Evolutionary conservation across 148 eudicot species (phyloP).

Genomic region (Silene uniflora): DNA sequence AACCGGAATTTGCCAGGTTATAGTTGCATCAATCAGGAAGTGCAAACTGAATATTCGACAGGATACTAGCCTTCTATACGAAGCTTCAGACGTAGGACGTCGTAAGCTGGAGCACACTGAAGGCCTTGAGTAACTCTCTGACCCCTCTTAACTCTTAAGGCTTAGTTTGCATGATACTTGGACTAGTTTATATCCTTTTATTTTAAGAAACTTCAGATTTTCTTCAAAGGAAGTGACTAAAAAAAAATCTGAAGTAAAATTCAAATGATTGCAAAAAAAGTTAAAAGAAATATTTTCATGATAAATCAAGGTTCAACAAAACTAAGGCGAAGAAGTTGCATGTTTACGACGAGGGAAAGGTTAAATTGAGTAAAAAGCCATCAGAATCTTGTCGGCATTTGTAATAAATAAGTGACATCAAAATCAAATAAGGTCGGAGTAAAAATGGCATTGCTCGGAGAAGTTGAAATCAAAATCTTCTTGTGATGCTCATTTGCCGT

Average conservation of each 20-base stretch:
- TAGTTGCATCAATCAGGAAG: constrained; percentile 35
- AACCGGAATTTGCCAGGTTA: constrained; percentile 35
- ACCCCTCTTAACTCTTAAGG: background rate
- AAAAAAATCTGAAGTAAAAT: constrained; percentile 55
- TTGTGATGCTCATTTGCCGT: too few species aligned
- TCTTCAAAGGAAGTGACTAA: too few species aligned
- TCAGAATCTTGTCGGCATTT: constrained; percentile 19
- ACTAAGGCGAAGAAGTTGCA: too few species aligned
- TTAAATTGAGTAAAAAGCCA: too few species aligned
- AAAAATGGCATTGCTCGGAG: too few species aligned
- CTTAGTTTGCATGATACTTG: background rate
- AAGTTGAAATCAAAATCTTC: too few species aligned
- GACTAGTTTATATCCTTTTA: background rate
- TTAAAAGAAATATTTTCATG: too few species aligned
- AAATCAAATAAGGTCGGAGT: too few species aligned
- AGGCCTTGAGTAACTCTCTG: constrained; percentile 32
- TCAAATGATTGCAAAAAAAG: background rate
- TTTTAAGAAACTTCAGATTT: too few species aligned
- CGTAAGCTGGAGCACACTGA: constrained; percentile 46
- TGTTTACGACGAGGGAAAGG: too few species aligned
- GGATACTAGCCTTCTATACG: constrained; percentile 35
- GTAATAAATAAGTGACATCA: too few species aligned
- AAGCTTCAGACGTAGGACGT: constrained; percentile 38
- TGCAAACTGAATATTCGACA: constrained; percentile 22
- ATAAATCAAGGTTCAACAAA: too few species aligned